Base-by-base conservation (phyloP, 306 rosid species). In the Vigna trinervia region DNA sequence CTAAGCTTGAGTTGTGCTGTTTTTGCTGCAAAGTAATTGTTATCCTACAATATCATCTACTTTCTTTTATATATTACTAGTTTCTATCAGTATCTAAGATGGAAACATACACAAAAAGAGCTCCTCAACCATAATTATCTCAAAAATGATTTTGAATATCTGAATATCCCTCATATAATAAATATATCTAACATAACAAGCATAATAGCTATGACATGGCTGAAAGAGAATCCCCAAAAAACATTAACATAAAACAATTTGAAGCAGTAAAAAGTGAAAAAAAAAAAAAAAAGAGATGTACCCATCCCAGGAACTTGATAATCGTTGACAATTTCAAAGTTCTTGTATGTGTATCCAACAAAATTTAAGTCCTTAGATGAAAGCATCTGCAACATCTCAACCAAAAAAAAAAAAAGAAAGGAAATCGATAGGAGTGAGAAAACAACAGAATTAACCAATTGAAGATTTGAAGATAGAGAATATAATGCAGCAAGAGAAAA, bases 301-400 rank as follows among this genome's bases (percentile, higher is more conserved):
- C 99, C 90, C 86, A 90, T 95, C 81, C 98, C 99, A 80, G 99
- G 98, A 83, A 91, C 90, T 88, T 91, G 99, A 83, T 88, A 96
- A 82, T 96, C 99, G 30, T 93, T 92, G 78, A 96, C 90, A 81
- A 96, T 96, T 77, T 96, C 99, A 45, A 96, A 96, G 86, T 93
- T 96, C 88, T 96, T 96, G 51, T 96, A 96, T 0, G 99, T 96
- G 82, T 96, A 96, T 63, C 99, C 99, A 61, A 96, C 96, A 78
- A 96, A 96, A 85, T 96, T 96, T 60, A 93, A 79, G 88, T 96
- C 99, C 93, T 96, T 93, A 3, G 99, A 93, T 50, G 99, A 91
- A 72, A 96, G 96, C 98, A 92, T 96, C 99, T 96, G 96, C 56
- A 73, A 83, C 56, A 69, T 26, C 69, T 73, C 56, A 52, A 73